These are phyloP conservation scores for Magnaporthiopsis incrustans DNA, from an alignment of 2,329 filamentous ascomycete genomes.

Conservation along the genomic window DNA sequence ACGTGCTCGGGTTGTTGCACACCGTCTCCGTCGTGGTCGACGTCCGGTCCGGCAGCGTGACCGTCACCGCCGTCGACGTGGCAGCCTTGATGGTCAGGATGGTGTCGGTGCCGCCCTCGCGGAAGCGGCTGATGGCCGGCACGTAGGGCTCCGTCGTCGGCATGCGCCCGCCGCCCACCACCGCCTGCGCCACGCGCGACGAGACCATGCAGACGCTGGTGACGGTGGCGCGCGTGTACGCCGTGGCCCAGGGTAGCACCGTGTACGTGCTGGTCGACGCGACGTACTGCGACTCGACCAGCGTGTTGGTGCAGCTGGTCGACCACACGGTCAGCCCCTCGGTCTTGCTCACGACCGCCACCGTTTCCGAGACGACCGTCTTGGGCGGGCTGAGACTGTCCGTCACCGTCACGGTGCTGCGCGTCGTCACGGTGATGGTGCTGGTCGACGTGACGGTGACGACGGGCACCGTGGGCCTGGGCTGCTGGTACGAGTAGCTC, in stretches of 20 bases:
- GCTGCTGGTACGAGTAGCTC: neutral
- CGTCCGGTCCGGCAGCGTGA: neutral
- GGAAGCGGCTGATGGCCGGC: constrained; percentile 5
- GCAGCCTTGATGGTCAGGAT: constrained; percentile 3
- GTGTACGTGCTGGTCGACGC: constrained; percentile 1
- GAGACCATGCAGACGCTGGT: constrained; percentile 5
- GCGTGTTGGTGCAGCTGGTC: constrained; percentile 6
- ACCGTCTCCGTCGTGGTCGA: neutral
- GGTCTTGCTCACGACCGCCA: neutral
- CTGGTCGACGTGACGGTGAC: neutral
- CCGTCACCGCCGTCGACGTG: neutral
- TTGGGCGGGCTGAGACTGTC: neutral
- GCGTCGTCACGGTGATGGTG: neutral
- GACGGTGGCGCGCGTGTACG: neutral
- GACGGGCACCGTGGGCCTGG: neutral
- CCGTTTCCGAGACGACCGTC: neutral
- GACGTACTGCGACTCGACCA: constrained; percentile 5
- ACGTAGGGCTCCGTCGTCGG: constrained; percentile 6
- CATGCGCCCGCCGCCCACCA: neutral
- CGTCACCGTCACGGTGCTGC: neutral
- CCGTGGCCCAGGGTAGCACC: neutral
- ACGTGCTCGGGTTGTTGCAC: constrained; percentile 5
- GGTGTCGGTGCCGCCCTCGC: neutral
- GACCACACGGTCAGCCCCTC: neutral
- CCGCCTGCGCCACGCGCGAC: neutral